Evolutionary conservation across 1,139 yeast species (phyloP).

Genomic region (Kluyveromyces sp.): DNA sequence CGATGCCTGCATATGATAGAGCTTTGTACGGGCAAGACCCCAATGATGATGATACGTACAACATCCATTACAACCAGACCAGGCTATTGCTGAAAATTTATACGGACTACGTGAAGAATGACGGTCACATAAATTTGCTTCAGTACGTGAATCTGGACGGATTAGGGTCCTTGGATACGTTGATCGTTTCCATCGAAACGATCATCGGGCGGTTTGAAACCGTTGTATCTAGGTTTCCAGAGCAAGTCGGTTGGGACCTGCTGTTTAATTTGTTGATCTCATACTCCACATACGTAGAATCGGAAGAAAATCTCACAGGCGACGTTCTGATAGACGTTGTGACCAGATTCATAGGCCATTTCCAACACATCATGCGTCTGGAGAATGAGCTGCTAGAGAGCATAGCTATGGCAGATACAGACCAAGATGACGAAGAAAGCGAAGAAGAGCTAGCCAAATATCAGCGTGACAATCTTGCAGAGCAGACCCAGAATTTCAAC

Average conservation of each 20-base stretch:
- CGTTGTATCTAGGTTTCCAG: conserved; percentile 16
- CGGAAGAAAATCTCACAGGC: conserved; percentile 14
- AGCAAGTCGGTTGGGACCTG: conserved; percentile 29
- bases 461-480: conserved; percentile 13
- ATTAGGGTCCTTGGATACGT: conserved; percentile 13
- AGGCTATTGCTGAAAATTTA: conserved; percentile 26
- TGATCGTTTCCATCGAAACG: conserved; percentile 17
- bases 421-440: background rate
- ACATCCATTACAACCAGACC: conserved; percentile 28
- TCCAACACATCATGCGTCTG: conserved; percentile 1
- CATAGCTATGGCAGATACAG: background rate
- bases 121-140: conserved; percentile 28
- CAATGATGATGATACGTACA: conserved; percentile 18
- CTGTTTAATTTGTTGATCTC: conserved; percentile 27
- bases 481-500: background rate
- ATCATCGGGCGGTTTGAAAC: conserved; percentile 22
- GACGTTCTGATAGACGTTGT: conserved; percentile 15
- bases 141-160: conserved; percentile 25
- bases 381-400: conserved; percentile 3
- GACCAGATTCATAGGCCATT: conserved; percentile 12
- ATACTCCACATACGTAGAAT: conserved; percentile 23
- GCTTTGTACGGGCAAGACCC: conserved; percentile 20
- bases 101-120: conserved; percentile 26
- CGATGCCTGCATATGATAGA: conserved; percentile 23
- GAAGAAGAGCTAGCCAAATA: conserved; percentile 1